Evolutionary conservation across 2,329 filamentous ascomycete genomes (phyloP).

Genomic region (Aspergillus udagawae): DNA sequence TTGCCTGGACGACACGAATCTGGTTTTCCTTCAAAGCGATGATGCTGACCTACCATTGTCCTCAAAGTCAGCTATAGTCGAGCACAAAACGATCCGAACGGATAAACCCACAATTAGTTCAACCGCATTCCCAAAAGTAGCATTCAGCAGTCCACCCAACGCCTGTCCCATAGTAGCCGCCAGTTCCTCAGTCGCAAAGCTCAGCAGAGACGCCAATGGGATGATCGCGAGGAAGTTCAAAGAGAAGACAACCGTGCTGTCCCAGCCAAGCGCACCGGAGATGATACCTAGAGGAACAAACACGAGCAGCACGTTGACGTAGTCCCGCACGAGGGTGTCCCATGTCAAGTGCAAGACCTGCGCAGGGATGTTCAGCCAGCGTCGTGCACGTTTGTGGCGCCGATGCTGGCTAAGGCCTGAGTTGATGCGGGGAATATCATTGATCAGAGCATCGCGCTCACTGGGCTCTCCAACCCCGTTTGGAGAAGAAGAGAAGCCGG

Average conservation of each 20-base stretch:
- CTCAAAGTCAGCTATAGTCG: background rate
- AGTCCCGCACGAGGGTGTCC: constrained; percentile 45
- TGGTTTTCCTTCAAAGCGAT: constrained; percentile 80
- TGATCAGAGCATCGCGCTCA: constrained; percentile 35
- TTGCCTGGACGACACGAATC: constrained; percentile 94
- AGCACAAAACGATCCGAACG: constrained; percentile 56
- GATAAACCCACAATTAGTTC: constrained; percentile 65
- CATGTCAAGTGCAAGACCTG: constrained; percentile 39
- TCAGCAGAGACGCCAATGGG: constrained; percentile 58
- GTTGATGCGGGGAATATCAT: constrained; percentile 15
- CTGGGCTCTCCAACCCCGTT: constrained; percentile 30
- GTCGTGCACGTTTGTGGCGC: constrained; percentile 33
- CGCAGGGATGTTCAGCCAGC: constrained; percentile 39
- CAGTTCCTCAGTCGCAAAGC: constrained; percentile 62
- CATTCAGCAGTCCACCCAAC: constrained; percentile 60
- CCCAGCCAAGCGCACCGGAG: constrained; percentile 56
- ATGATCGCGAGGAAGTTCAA: constrained; percentile 64
- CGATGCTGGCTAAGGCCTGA: constrained; percentile 21
- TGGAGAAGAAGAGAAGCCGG: constrained; percentile 17
- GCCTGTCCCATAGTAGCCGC: constrained; percentile 59
- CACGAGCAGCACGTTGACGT: constrained; percentile 59
- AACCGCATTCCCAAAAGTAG: constrained; percentile 64
- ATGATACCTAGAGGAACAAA: constrained; percentile 64
- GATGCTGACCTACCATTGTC: constrained; percentile 68
- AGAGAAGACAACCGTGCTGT: constrained; percentile 55